Evolutionary conservation across 345 rosid species (phyloP).

Genomic region (Salix arbutifolia): DNA sequence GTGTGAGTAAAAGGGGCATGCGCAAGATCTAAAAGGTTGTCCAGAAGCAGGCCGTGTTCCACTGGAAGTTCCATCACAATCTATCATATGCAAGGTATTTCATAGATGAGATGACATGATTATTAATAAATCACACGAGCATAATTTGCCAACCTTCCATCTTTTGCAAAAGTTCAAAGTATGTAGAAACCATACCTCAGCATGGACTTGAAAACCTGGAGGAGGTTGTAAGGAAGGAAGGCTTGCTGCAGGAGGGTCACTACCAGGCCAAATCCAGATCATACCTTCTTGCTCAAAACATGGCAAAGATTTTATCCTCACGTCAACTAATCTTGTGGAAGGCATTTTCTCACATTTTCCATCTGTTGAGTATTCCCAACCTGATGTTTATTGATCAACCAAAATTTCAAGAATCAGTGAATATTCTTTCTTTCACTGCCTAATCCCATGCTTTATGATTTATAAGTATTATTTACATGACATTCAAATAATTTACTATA

Average conservation of each 20-base stretch:
- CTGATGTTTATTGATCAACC: slow-evolving; percentile 34
- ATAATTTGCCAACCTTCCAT: neutral
- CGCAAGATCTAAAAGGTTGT: slow-evolving; percentile 92
- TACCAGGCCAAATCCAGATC: slow-evolving; percentile 98
- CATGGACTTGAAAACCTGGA: slow-evolving; percentile 81
- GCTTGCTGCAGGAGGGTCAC: slow-evolving; percentile 66
- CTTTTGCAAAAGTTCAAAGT: neutral
- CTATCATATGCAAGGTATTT: slow-evolving; percentile 33
- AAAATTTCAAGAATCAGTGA: slow-evolving; percentile 12
- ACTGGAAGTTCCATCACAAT: slow-evolving; percentile 98
- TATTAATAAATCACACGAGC: neutral
- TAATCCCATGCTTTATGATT: neutral
- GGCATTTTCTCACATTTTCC: slow-evolving; percentile 97
- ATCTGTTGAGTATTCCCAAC: slow-evolving; percentile 96
- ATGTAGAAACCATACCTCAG: slow-evolving; percentile 54
- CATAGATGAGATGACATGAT: neutral
- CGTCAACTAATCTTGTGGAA: slow-evolving; percentile 64
- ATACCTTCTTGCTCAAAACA: slow-evolving; percentile 93
- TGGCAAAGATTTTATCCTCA: slow-evolving; percentile 71
- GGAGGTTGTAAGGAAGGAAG: slow-evolving; percentile 84
- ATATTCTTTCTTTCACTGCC: neutral
- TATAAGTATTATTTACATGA: neutral
- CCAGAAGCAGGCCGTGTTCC: slow-evolving; percentile 93
- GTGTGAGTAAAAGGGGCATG: slow-evolving; percentile 99
- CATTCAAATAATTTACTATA: neutral